Conservation (phyloP, 169 alveolate genomes). For the Plasmodium reichenowi region DNA sequence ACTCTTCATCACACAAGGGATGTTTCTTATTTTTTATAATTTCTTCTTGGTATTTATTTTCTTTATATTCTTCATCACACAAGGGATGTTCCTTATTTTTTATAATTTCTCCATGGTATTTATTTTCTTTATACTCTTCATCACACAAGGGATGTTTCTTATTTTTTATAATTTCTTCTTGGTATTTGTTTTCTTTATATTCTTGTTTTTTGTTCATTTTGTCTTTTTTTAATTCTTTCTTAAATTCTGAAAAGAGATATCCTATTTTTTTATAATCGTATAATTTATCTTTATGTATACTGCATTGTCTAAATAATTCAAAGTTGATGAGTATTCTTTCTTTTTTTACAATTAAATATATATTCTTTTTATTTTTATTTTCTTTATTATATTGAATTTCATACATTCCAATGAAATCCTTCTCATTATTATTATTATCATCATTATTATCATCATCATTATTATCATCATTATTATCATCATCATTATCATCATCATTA, state of each 20-base stretch:
- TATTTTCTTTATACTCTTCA: background rate
- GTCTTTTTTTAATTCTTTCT: conserved; percentile 18
- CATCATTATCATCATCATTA: background rate
- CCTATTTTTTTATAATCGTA: conserved; percentile 44
- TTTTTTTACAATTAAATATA: conserved; percentile 39
- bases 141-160: background rate
- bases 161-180: background rate
- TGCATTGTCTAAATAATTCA: conserved; percentile 18
- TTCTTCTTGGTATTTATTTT: background rate
- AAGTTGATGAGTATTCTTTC: conserved; percentile 41
- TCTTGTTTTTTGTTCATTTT: background rate
- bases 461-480: background rate
- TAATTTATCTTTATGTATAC: conserved; percentile 23
- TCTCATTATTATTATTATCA: background rate
- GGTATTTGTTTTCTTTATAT: background rate
- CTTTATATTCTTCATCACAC: background rate
- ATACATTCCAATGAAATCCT: conserved; percentile 5
- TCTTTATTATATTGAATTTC: background rate
- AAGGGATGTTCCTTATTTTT: background rate
- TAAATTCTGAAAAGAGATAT: conserved; percentile 6
- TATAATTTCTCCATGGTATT: background rate
- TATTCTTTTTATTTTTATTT: background rate
- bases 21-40: background rate
- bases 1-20: background rate
- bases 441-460: background rate